Evolutionary conservation across 2,329 filamentous ascomycete genomes (phyloP).

Genomic region (Xylariaceae sp.): DNA sequence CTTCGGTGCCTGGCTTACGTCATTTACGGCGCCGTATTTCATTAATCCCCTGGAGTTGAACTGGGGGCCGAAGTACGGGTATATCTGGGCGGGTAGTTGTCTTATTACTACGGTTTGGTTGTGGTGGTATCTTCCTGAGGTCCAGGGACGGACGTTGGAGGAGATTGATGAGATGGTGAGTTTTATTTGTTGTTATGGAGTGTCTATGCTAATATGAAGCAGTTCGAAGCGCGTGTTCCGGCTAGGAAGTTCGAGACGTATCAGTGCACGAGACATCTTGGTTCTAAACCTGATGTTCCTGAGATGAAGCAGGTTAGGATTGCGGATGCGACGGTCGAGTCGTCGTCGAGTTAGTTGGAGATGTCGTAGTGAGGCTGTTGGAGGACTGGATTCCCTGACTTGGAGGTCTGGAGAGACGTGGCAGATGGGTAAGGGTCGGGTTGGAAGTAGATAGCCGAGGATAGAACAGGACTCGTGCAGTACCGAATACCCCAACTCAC

Average conservation of each 20-base stretch:
- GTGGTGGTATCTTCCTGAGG: slow-evolving; percentile 49
- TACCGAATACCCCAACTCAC: too few species aligned
- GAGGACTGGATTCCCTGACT: too few species aligned
- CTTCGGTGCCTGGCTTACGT: slow-evolving; percentile 51
- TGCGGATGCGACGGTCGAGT: slow-evolving; percentile 2
- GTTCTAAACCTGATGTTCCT: slow-evolving; percentile 18
- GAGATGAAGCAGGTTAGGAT: slow-evolving; percentile 20
- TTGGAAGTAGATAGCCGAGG: too few species aligned
- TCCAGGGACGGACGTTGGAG: slow-evolving; percentile 47
- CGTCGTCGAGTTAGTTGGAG: background rate
- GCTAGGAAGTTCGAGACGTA: slow-evolving; percentile 36
- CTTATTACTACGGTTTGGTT: slow-evolving; percentile 35
- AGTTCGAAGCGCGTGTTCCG: slow-evolving; percentile 36
- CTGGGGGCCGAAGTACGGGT: slow-evolving; percentile 55
- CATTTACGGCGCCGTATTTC: slow-evolving; percentile 55
- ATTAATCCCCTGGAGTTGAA: slow-evolving; percentile 50
- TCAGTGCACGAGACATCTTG: slow-evolving; percentile 31
- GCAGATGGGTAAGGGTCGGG: too few species aligned
- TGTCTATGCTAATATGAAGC: slow-evolving; percentile 6
- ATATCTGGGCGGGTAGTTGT: slow-evolving; percentile 46
- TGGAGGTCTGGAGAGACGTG: too few species aligned
- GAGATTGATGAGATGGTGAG: slow-evolving; percentile 52
- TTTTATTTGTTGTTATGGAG: slow-evolving; percentile 16
- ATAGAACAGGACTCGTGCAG: too few species aligned
- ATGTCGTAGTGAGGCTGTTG: too few species aligned